Percentiles rank a stretch among this genome's conserved stretches.
Evolutionary conservation across 1,139 yeast genomes (phyloP).

Genomic region (Pneumocystis oryctolagi): DNA sequence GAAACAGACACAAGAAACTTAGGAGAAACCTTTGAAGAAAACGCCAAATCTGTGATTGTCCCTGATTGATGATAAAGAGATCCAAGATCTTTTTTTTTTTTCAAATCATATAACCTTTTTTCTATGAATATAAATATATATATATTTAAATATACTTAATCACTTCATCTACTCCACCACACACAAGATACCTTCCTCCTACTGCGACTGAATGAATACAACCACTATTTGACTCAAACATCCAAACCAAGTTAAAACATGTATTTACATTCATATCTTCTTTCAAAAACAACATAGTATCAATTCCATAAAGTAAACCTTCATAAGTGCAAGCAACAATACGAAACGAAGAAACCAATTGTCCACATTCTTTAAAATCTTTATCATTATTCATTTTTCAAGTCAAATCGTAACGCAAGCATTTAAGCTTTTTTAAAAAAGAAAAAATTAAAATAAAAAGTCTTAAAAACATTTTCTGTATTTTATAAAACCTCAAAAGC

Average conservation of each 20-base stretch:
- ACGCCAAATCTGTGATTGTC: constrained; percentile 59
- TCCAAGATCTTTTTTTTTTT: constrained; percentile 86
- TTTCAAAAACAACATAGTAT: constrained; percentile 33
- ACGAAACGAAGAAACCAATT: constrained; percentile 33
- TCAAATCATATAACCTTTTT: constrained; percentile 59
- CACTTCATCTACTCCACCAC: constrained; percentile 94
- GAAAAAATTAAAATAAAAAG: not conserved
- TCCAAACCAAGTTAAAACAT: constrained; percentile 82
- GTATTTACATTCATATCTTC: constrained; percentile 26
- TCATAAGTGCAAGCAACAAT: constrained; percentile 90
- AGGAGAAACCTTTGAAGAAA: constrained; percentile 36
- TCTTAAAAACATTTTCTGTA: not conserved
- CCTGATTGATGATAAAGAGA: constrained; percentile 83
- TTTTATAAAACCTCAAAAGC: not conserved
- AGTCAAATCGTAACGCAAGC: not conserved
- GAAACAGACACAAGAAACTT: constrained; percentile 53
- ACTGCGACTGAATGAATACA: constrained; percentile 75
- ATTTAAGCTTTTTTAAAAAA: not conserved
- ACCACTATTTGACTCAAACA: constrained; percentile 84
- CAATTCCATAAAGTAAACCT: constrained; percentile 75
- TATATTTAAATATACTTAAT: constrained; percentile 32
- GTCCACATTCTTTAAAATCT: not conserved
- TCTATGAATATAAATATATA: not conserved
- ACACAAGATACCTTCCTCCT: constrained; percentile 71
- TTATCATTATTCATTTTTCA: not conserved